Evolutionary conservation across 1,139 yeast species (phyloP).

Genomic region (Debaryomycetaceae sp.): DNA sequence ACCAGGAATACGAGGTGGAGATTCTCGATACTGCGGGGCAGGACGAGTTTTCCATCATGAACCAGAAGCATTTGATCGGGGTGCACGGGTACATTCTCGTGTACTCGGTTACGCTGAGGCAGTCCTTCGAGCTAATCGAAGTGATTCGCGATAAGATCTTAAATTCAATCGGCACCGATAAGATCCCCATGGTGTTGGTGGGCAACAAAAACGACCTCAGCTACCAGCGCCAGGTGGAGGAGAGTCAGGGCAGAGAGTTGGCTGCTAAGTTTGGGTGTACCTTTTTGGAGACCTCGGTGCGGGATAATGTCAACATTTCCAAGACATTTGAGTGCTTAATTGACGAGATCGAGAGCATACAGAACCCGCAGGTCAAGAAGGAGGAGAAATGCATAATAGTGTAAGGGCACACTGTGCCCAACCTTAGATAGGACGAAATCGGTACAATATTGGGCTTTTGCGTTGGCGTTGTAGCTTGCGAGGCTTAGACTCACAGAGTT

Average conservation of each 20-base stretch:
- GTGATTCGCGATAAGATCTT: constrained; percentile 81
- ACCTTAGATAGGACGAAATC: too few relatives aligned
- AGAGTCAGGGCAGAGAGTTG: constrained; percentile 58
- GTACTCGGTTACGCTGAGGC: constrained; percentile 75
- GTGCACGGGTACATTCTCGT: constrained; percentile 82
- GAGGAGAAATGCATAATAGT: constrained; percentile 37
- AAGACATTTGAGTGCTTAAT: constrained; percentile 64
- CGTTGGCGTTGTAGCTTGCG: too few relatives aligned
- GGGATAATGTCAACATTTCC: constrained; percentile 62
- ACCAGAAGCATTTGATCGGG: constrained; percentile 78
- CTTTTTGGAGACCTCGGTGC: constrained; percentile 83
- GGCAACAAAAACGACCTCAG: constrained; percentile 81
- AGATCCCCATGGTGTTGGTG: constrained; percentile 74
- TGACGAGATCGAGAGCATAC: constrained; percentile 63
- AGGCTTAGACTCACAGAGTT: too few relatives aligned
- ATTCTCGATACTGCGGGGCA: constrained; percentile 94
- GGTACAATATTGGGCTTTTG: too few relatives aligned
- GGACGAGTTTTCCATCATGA: constrained; percentile 83
- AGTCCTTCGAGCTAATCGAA: constrained; percentile 74
- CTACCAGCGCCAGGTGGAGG: constrained; percentile 60
- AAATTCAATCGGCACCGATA: constrained; percentile 68
- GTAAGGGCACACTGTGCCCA: constrained; percentile 15
- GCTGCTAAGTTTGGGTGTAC: constrained; percentile 62
- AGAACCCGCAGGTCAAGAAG: constrained; percentile 40
- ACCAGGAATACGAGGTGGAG: constrained; percentile 78